Evolutionary conservation across 1,284 basidiomycete genomes (phyloP), one percentile per base, ranked within the genome.

Genomic region (Amylostereum areolatum): DNA sequence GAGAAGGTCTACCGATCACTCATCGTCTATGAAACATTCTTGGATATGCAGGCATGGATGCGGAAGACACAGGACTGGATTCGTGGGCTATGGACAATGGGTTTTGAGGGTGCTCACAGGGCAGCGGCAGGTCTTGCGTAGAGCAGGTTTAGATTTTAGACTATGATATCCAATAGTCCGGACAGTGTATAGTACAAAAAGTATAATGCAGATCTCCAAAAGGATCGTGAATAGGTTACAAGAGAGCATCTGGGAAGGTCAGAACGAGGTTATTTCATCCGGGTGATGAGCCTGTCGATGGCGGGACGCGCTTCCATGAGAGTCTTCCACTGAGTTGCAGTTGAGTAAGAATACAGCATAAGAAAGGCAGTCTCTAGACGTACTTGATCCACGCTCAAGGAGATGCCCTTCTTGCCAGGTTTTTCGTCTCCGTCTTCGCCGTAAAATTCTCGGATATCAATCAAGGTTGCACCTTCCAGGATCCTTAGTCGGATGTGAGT

Each of bases 401-500:
- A 77, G 49, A 93, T 85, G 5, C 90, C 90, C 59, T 92, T 92
- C 65, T 86, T 85, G 0, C 89, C 87, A 0, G 90, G 90, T 55
- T 87, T 89, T 53, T 81, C 73, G n/a, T 83, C 75, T 4, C 77
- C 73, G 1, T 78, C 77, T 45, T 74, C 69, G 3, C 67, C 77
- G 58, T 86, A 93, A 59, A 75, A 91, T 65, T 93, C 90, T 47
- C 91, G 80, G 48, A 94, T 85, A 61, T 93, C 88, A 12, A 93
- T 61, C 44, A 83, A 70, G 2, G 73, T 58, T n/a, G 67, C 66
- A 31, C 76, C 78, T 78, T 45, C 39, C 5, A 35, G 9, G 32
- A 46, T 34, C 11, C 28, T 36, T 10, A 45, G 34, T 45, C 11
- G 43, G 30, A 6, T 34, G 18, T 32, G 18, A 9, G 10, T 24